Conservation (phyloP, 2,329 filamentous ascomycete genomes). For the Aspergillus sp. region DNA sequence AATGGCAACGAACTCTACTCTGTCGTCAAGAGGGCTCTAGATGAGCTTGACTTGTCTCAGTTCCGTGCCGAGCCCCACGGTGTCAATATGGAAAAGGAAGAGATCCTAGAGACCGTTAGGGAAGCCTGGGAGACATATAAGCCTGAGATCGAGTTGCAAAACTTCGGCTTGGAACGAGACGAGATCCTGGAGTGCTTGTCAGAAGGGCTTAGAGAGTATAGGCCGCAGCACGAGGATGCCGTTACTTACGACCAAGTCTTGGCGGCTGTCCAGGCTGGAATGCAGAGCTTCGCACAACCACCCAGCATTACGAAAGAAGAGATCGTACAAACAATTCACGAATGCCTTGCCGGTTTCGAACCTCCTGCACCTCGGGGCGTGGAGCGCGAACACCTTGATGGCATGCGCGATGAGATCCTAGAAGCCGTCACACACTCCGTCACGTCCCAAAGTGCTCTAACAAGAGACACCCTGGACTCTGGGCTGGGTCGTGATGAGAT, state of each 20-base stretch:
- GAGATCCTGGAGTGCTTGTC: constrained; percentile 85
- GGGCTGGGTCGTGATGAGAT: constrained; percentile 58
- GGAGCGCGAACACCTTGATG: constrained; percentile 31
- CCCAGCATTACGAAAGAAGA: constrained; percentile 75
- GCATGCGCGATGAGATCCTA: constrained; percentile 38
- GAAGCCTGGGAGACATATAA: constrained; percentile 95
- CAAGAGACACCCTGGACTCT: constrained; percentile 34
- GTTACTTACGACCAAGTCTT: constrained; percentile 84
- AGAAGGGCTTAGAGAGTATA: constrained; percentile 79
- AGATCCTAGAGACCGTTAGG: constrained; percentile 81
- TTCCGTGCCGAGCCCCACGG: constrained; percentile 55
- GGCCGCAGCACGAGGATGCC: constrained; percentile 54
- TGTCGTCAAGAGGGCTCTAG: constrained; percentile 73
- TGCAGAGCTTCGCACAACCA: constrained; percentile 77
- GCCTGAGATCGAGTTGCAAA: constrained; percentile 86
- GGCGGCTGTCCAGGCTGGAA: constrained; percentile 78
- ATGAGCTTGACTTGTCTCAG: constrained; percentile 61
- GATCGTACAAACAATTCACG: constrained; percentile 77
- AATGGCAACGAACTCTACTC: constrained; percentile 86
- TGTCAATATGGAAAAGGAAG: constrained; percentile 69
- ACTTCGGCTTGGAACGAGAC: constrained; percentile 85
- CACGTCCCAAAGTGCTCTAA: constrained; percentile 34
- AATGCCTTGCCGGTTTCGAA: constrained; percentile 80
- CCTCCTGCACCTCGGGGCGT: constrained; percentile 19
- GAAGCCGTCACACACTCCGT: constrained; percentile 35